Evolutionary conservation across 139 green algal genomes (phyloP).

Genomic region (Coelastrella sp.): DNA sequence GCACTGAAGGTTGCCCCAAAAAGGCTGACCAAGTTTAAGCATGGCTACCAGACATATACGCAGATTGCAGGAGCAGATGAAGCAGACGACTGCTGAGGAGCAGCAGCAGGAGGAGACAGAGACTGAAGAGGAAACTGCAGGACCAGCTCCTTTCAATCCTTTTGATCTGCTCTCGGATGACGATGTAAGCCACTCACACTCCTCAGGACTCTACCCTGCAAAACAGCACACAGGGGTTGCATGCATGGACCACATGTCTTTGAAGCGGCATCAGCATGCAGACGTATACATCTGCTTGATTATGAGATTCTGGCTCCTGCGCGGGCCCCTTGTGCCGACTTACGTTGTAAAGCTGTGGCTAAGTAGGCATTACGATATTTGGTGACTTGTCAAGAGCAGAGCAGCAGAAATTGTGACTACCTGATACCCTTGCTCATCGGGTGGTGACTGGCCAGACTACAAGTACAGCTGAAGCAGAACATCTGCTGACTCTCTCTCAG

Average conservation of each 20-base stretch:
- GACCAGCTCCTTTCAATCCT: constrained; percentile 70
- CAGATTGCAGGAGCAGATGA: constrained; percentile 42
- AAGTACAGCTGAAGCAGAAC: no score
- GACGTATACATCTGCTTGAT: background rate
- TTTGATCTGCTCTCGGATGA: constrained; percentile 77
- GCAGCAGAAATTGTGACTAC: no score
- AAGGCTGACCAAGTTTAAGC: background rate
- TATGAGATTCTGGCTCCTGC: no score
- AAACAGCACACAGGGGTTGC: background rate
- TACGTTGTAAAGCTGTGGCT: no score
- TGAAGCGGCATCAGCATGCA: background rate
- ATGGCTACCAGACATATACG: constrained; percentile 43
- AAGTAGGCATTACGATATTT: no score
- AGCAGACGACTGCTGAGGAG: constrained; percentile 16
- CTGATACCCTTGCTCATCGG: no score
- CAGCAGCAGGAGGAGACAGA: constrained; percentile 34
- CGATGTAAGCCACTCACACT: constrained; percentile 43
- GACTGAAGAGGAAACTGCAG: constrained; percentile 18
- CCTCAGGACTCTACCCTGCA: background rate
- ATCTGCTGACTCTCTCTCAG: background rate
- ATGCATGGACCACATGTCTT: background rate
- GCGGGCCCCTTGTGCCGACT: no score
- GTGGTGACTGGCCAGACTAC: no score
- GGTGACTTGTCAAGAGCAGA: no score
- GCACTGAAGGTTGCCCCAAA: background rate